Conservation (phyloP, 192 early-diverging fungal species). For the Coemansia sp. region DNA sequence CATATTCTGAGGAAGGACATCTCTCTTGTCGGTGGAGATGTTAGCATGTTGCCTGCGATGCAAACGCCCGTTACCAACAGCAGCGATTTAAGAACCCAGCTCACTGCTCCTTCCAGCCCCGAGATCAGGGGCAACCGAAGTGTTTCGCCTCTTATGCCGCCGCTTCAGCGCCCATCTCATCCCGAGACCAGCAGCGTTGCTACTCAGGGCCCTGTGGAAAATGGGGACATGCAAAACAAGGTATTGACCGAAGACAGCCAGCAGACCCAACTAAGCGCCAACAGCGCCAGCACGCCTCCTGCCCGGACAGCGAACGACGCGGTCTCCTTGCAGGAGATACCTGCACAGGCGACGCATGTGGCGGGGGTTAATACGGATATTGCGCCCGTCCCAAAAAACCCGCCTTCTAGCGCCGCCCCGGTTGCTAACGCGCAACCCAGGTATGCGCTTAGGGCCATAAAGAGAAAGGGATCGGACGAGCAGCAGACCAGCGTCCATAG, state of each 20-base stretch:
- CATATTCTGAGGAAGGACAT: background rate
- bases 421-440: background rate
- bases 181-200: background rate
- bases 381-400: background rate
- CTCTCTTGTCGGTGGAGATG: background rate
- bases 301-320: background rate
- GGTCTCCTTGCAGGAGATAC: background rate
- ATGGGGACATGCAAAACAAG: background rate
- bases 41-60: background rate
- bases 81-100: background rate
- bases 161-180: background rate
- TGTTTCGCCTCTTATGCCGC: background rate
- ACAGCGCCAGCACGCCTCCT: background rate
- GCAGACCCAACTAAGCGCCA: background rate
- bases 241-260: background rate
- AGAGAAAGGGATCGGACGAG: background rate
- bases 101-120: background rate
- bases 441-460: no score
- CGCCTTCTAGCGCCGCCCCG: background rate
- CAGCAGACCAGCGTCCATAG: background rate
- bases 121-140: constrained; percentile 2
- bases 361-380: background rate
- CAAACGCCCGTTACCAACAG: background rate
- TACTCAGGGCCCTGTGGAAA: background rate
- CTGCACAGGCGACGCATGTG: background rate